A percentile compares a stretch with the other conserved stretches of the same genome.
These are phyloP conservation scores for Stygiomarasmius scandens DNA, from an alignment of 1,284 basidiomycete genomes.

Conservation along the genomic window DNA sequence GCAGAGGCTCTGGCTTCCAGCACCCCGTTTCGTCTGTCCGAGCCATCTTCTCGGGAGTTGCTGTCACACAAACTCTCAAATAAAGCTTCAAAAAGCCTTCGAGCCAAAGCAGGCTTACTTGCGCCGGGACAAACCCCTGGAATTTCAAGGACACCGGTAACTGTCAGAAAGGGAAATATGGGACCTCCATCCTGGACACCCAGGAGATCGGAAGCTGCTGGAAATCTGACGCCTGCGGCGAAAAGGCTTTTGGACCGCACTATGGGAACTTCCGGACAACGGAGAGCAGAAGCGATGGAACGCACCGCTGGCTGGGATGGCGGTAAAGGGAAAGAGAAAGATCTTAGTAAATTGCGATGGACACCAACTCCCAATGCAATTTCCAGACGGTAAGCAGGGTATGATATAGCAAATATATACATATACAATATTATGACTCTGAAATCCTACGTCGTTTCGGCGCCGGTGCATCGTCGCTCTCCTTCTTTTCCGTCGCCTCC, in stretches of 20 bases:
- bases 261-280: conserved; percentile 58
- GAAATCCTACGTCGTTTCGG: conserved; percentile 59
- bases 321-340: conserved; percentile 51
- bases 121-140: conserved; percentile 43
- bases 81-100: conserved; percentile 68
- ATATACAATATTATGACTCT: conserved; percentile 29
- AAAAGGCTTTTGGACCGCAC: conserved; percentile 71
- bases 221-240: conserved; percentile 82
- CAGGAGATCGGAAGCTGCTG: conserved; percentile 62
- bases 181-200: conserved; percentile 73
- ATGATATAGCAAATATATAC: background rate
- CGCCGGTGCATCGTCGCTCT: conserved; percentile 36
- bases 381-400: conserved; percentile 24
- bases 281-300: conserved; percentile 73
- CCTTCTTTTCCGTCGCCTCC: conserved; percentile 4
- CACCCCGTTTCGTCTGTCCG: conserved; percentile 74
- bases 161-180: conserved; percentile 54
- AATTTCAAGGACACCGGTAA: conserved; percentile 36
- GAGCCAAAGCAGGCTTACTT: conserved; percentile 67
- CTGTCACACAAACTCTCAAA: conserved; percentile 79
- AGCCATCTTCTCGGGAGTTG: conserved; percentile 72
- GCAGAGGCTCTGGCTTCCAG: conserved; percentile 43
- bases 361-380: conserved; percentile 69
- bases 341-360: conserved; percentile 71
- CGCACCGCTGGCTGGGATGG: conserved; percentile 62